Percentiles rank a stretch among this genome's conserved stretches.
Conservation (phyloP, 2,329 filamentous ascomycete genomes). For the Curvularia eragrostidis region DNA sequence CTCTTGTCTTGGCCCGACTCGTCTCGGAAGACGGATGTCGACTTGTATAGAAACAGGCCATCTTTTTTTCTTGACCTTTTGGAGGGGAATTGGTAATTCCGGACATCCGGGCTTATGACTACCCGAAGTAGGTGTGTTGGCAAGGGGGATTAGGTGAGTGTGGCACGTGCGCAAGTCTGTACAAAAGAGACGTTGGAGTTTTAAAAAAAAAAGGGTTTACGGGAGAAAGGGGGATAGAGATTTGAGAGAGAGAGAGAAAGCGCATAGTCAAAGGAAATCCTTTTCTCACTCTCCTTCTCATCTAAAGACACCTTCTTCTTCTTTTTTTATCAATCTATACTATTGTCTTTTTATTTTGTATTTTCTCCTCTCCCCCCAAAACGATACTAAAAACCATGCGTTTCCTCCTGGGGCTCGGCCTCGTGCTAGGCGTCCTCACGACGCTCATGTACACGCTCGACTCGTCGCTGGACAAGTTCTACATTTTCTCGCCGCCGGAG, state of each 20-base stretch:
- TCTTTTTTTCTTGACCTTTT: not conserved
- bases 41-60: slow-evolving; percentile 1
- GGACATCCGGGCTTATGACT: slow-evolving; percentile 14
- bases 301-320: no score
- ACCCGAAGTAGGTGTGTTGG: not conserved
- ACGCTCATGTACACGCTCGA: slow-evolving; percentile 40
- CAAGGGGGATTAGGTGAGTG: no score
- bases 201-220: no score
- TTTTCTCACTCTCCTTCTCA: no score
- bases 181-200: no score
- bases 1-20: not conserved
- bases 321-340: no score
- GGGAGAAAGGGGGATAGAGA: no score
- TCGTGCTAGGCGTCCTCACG: slow-evolving; percentile 32
- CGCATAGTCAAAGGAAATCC: no score
- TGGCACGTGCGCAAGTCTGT: slow-evolving; percentile 13
- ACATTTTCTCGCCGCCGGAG: slow-evolving; percentile 74
- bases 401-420: slow-evolving; percentile 29
- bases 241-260: no score
- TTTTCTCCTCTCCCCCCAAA: not conserved
- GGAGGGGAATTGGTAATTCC: not conserved
- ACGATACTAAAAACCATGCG: slow-evolving; percentile 16
- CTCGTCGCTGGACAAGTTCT: slow-evolving; percentile 58
- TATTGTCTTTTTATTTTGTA: not conserved
- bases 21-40: slow-evolving; percentile 3